Base-by-base conservation (phyloP, 2,329 filamentous ascomycete species). In the Sarocladiaceae sp. region DNA sequence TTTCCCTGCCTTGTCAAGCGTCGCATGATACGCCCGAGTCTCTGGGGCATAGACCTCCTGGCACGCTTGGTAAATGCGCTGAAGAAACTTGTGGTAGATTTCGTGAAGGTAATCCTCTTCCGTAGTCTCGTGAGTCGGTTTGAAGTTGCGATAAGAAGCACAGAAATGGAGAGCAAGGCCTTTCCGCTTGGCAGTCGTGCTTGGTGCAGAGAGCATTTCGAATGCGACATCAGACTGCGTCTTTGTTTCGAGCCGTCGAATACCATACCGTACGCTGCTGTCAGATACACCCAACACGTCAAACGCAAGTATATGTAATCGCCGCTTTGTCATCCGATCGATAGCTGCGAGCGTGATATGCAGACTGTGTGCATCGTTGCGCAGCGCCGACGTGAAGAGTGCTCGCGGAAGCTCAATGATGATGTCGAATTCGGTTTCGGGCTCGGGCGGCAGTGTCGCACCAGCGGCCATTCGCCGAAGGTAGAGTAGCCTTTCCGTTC, bases 251-350 rank as follows among this genome's bases (percentile, higher is more conserved):
- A 13, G 12, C 4, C 27, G 16, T 19, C 29, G 4, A 10, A 33
- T 21, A 6, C 40, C 40, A 24, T 43, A 43, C 18, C 27, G 15
- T 5, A 43, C 40, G 3, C 19, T 11, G 6, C 13, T 11, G n/a
- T 43, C 39, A 4, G 26, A 32, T 6, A 43, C 27, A 15, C 40
- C 40, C 6, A 43, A 16, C 20, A 43, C 40, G 21, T 43, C 40
- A 29, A 33, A 33, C 4, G 16, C 13, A 9, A 43, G 12, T 6
- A 43, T 12, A 32, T 26, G 40, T 27, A 18, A 43, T 4, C 40
- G 26, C 6, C 13, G 9, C 18, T 33, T 43, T 6, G 29, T 27
- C n/a, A 43, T 26, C 27, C 40, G 13, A 12, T 43, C 40, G n/a
- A 43, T 21, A 13, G 26, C 40, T 19, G 26, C 26, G 15, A 43